Evolutionary conservation across 352 stramenopile species (phyloP).

Genomic region (Achlya hypogyna): DNA sequence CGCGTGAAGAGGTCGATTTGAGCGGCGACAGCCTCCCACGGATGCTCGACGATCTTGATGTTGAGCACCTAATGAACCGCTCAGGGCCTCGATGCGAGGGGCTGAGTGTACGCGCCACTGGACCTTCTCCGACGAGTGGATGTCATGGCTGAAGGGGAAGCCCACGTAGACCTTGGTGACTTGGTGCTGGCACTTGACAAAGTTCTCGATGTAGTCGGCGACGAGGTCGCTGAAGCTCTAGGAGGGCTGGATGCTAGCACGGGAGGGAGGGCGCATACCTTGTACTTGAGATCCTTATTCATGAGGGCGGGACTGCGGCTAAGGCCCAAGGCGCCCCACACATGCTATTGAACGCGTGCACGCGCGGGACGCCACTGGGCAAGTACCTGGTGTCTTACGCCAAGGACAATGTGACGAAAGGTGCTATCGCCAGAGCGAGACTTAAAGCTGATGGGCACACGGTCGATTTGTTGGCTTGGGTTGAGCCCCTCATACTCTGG

Average conservation of each 20-base stretch:
- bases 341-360: conserved; percentile 27
- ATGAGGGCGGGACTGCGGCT: conserved; percentile 78
- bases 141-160: conserved; percentile 77
- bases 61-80: conserved; percentile 44
- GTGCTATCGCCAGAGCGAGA: conserved; percentile 44
- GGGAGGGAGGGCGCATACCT: conserved; percentile 13
- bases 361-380: not conserved
- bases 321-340: conserved; percentile 76
- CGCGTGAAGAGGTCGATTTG: conserved; percentile 63
- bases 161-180: conserved; percentile 75
- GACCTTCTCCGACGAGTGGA: conserved; percentile 81
- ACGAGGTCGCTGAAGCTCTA: conserved; percentile 58
- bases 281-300: conserved; percentile 78
- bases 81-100: not conserved
- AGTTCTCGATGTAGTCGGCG: conserved; percentile 56
- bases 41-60: conserved; percentile 34
- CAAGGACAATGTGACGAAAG: conserved; percentile 78
- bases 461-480: conserved; percentile 14
- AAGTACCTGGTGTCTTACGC: conserved; percentile 42
- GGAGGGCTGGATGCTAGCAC: not conserved
- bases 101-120: conserved; percentile 53
- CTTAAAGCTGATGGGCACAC: conserved; percentile 81
- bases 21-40: conserved; percentile 40
- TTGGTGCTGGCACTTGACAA: conserved; percentile 47
- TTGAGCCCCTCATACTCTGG: conserved; percentile 24